Evolutionary conservation across 371 early-diverging fungal species (phyloP).

Genomic region (Dentiscutata heterogama): DNA sequence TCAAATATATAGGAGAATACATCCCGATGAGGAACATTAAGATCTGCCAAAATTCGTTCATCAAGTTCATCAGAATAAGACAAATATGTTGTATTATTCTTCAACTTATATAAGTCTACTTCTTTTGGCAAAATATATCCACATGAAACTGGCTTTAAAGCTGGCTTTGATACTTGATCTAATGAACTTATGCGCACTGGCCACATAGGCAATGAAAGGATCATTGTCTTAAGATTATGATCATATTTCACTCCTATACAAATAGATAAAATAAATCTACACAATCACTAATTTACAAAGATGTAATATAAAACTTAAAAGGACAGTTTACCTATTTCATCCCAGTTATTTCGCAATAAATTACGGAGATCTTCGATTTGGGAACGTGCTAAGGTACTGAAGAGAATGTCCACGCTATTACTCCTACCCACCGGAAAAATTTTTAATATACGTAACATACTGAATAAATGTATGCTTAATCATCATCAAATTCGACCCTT

Average conservation of each 20-base stretch:
- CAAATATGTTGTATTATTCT: background rate
- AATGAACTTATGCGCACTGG: background rate
- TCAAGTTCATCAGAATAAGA: background rate
- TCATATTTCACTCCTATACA: background rate
- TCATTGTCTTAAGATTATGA: background rate
- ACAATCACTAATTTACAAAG: background rate
- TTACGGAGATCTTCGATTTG: background rate
- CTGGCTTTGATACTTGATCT: background rate
- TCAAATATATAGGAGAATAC: background rate
- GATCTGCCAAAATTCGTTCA: background rate
- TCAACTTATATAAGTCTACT: background rate
- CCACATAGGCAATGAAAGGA: background rate
- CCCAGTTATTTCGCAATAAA: constrained; percentile 1
- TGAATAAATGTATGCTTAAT: too few relatives aligned
- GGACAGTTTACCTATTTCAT: background rate
- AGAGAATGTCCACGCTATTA: background rate
- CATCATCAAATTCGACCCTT: too few relatives aligned
- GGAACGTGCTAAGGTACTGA: background rate
- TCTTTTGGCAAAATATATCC: background rate
- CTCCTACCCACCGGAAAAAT: background rate
- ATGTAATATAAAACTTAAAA: background rate
- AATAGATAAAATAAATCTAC: background rate
- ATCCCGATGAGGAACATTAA: background rate
- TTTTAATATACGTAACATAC: background rate
- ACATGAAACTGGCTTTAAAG: background rate